These are phyloP conservation scores for Esteya vermicola DNA, from an alignment of 2,329 filamentous ascomycete genomes.

Conservation along the genomic window DNA sequence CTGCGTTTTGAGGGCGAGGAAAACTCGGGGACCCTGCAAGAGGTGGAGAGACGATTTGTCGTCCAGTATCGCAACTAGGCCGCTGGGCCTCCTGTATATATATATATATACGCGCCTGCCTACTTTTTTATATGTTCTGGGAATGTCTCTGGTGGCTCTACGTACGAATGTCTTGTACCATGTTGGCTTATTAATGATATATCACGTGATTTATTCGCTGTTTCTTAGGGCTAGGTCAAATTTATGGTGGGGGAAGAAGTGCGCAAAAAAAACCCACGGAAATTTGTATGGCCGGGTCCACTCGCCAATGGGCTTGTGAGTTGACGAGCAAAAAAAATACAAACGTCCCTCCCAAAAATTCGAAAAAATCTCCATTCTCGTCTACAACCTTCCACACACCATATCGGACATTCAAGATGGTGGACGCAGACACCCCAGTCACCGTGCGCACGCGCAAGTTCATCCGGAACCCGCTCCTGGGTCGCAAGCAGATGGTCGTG, in stretches of 20 bases:
- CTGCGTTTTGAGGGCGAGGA: slow-evolving; percentile 72
- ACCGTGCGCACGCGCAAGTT: slow-evolving; percentile 98
- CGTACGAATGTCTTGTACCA: too few relatives aligned
- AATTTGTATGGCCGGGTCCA: slow-evolving; percentile 2
- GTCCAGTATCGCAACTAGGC: slow-evolving; percentile 49
- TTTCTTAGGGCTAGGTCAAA: slow-evolving; percentile 3
- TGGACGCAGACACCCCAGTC: slow-evolving; percentile 64
- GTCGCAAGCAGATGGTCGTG: slow-evolving; percentile 99
- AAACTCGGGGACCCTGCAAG: slow-evolving; percentile 56
- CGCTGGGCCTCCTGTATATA: too few relatives aligned
- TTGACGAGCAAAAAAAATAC: slow-evolving; percentile 4
- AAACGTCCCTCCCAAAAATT: neutral
- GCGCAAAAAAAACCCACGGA: neutral
- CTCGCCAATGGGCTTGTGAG: neutral
- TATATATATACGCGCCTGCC: neutral
- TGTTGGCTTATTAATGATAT: too few relatives aligned
- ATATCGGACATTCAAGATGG: slow-evolving; percentile 49
- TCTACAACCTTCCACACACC: slow-evolving; percentile 2
- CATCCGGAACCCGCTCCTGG: slow-evolving; percentile 98
- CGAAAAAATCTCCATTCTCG: neutral
- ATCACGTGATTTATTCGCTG: neutral
- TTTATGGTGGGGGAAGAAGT: neutral
- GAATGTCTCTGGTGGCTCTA: too few relatives aligned
- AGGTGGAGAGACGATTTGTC: slow-evolving; percentile 63
- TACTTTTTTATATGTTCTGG: neutral